These are phyloP conservation scores for Volvariella volvacea DNA, from an alignment of 1,284 basidiomycete species.

Conservation along the genomic window DNA sequence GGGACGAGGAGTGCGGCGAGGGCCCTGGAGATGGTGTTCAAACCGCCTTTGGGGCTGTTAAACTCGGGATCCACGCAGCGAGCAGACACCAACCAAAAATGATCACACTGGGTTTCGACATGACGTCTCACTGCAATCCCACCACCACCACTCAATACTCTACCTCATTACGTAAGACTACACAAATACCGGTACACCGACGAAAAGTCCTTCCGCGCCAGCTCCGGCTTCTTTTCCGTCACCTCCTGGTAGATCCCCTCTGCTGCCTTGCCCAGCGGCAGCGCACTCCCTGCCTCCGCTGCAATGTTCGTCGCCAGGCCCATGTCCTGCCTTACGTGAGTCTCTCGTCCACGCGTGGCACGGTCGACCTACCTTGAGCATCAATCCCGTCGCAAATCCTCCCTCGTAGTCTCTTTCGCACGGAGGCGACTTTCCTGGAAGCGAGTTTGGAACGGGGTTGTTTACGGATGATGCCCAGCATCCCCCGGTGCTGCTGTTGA, in stretches of 20 bases:
- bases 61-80: constrained; percentile 7
- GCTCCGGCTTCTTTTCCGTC: constrained; percentile 45
- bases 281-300: constrained; percentile 35
- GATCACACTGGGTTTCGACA: constrained; percentile 65
- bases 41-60: too few species aligned
- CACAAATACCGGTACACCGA: constrained; percentile 69
- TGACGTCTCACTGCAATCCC: too few species aligned
- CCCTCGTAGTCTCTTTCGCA: constrained; percentile 81
- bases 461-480: constrained; percentile 86
- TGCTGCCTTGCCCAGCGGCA: constrained; percentile 64
- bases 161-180: too few species aligned
- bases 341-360: neutral
- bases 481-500: constrained; percentile 77
- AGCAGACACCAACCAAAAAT: constrained; percentile 61
- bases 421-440: constrained; percentile 69
- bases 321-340: constrained; percentile 70
- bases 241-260: constrained; percentile 52
- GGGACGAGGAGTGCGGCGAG: constrained; percentile 61
- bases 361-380: constrained; percentile 62
- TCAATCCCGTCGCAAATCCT: constrained; percentile 77
- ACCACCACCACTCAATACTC: too few species aligned
- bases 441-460: constrained; percentile 77
- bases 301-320: constrained; percentile 66
- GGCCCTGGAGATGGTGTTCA: constrained; percentile 69
- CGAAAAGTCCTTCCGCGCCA: constrained; percentile 72